Evolutionary conservation across 2,329 filamentous ascomycete genomes (phyloP), one percentile per base, ranked within the genome.

Genomic region (Xylaria multiplex): DNA sequence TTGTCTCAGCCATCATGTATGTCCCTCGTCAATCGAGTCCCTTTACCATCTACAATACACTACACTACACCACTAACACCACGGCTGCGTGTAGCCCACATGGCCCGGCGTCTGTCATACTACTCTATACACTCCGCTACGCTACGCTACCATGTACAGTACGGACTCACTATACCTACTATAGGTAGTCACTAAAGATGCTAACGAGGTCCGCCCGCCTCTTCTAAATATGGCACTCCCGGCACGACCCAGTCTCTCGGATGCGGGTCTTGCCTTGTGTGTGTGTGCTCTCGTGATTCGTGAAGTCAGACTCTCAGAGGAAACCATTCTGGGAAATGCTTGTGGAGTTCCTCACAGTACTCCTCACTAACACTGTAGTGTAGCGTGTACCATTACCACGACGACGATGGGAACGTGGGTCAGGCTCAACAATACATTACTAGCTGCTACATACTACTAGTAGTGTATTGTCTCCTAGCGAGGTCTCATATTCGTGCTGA

Each of bases 181-280:
- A 13, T n/a, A 63, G 46, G 50, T 53, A 30, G 37, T 65, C 30
- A 37, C 49, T 49, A 64, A 62, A 62, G 53, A 59, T 56, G 58
- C 53, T 58, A 57, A 50, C 46, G 48, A 64, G 49, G 61, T 52
- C 55, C 56, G 30, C 54, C 55, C 56, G 30, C 54, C 52, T 68
- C 65, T 69, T 72, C 70, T 71, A 72, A 71, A 63, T 70, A 70
- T 72, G 69, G 70, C 55, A 70, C 52, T 69, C 65, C 62, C 59
- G 59, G 69, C 70, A 66, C 69, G 68, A 72, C 70, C 70, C 70
- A 69, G 70, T 68, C 66, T 69, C 57, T 54, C 68, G 69, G 70
- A 64, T 70, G 70, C 70, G 69, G 70, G 69, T 56, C 68, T 50
- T 62, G 49, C 59, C 58, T 62, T 65, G 54, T 56, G 43, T 55